phyloP scores from a whole-genome alignment of 2,329 filamentous ascomycete species.

The Thermoascus crustaceus region DNA sequence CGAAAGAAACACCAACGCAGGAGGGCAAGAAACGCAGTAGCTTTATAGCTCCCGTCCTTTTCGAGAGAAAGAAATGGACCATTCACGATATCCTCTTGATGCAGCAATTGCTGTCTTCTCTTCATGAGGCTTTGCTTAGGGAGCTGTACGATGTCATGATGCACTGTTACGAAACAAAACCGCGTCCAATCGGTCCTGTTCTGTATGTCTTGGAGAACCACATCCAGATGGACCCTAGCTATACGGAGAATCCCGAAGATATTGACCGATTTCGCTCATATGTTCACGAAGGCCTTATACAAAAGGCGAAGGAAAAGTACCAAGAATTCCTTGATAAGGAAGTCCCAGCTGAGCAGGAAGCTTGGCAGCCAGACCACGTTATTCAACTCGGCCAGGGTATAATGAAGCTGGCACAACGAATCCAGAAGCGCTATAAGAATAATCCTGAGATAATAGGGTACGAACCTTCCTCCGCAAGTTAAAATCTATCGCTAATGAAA shows the following conservation, averaged over 20 bases:
- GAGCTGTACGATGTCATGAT: slow-evolving; percentile 84
- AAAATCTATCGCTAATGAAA: slow-evolving; percentile 12
- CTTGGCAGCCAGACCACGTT: slow-evolving; percentile 87
- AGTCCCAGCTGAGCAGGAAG: slow-evolving; percentile 68
- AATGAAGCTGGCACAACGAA: slow-evolving; percentile 74
- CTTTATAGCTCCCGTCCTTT: slow-evolving; percentile 37
- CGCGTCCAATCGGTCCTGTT: slow-evolving; percentile 68
- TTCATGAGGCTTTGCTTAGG: slow-evolving; percentile 75
- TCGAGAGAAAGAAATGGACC: slow-evolving; percentile 60
- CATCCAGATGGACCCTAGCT: slow-evolving; percentile 68
- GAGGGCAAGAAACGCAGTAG: slow-evolving; percentile 53
- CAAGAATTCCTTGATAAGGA: slow-evolving; percentile 67
- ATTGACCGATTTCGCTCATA: slow-evolving; percentile 63
- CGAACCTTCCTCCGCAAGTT: slow-evolving; percentile 23
- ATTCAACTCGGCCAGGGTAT: slow-evolving; percentile 82
- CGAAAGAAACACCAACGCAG: slow-evolving; percentile 63
- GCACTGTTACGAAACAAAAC: slow-evolving; percentile 81
- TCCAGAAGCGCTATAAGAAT: slow-evolving; percentile 84
- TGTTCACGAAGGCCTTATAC: slow-evolving; percentile 62
- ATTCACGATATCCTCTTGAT: slow-evolving; percentile 61
- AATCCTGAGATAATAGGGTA: slow-evolving; percentile 79
- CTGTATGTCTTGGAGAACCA: slow-evolving; percentile 77
- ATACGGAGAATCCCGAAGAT: slow-evolving; percentile 62
- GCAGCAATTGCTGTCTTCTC: slow-evolving; percentile 61
- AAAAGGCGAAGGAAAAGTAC: slow-evolving; percentile 73